A percentile compares a stretch with the other conserved stretches of the same genome.
phyloP scores from a whole-genome alignment of 2,329 filamentous ascomycete species.

The Aspergillus sp. region DNA sequence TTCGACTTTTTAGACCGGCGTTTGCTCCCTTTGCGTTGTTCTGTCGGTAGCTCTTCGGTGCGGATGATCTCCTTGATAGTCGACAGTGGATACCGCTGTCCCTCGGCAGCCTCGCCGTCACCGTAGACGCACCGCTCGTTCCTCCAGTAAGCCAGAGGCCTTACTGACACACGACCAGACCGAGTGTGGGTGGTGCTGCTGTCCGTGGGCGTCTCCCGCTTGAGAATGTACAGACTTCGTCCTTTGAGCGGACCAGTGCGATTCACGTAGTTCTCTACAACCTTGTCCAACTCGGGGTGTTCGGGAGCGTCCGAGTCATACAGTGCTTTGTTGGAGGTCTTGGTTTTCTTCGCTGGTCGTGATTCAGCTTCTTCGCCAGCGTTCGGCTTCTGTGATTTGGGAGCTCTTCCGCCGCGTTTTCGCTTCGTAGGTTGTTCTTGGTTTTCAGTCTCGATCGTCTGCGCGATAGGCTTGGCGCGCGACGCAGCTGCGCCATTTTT shows the following conservation, averaged over 20 bases:
- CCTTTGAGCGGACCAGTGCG: slow-evolving; percentile 47
- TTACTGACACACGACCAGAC: slow-evolving; percentile 74
- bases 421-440: slow-evolving; percentile 22
- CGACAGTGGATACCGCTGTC: slow-evolving; percentile 62
- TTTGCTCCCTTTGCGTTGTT: slow-evolving; percentile 37
- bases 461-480: slow-evolving; percentile 9
- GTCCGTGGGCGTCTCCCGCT: slow-evolving; percentile 53
- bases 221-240: slow-evolving; percentile 51
- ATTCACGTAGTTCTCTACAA: slow-evolving; percentile 45
- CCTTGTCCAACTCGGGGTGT: slow-evolving; percentile 39
- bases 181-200: slow-evolving; percentile 63
- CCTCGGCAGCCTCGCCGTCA: slow-evolving; percentile 56
- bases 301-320: slow-evolving; percentile 25
- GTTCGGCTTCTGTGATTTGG: slow-evolving; percentile 25
- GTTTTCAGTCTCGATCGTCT: slow-evolving; percentile 16
- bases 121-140: slow-evolving; percentile 76
- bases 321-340: slow-evolving; percentile 22
- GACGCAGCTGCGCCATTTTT: slow-evolving; percentile 16
- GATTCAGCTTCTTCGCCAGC: slow-evolving; percentile 23
- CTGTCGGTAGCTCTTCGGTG: slow-evolving; percentile 60
- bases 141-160: slow-evolving; percentile 81
- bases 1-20: slow-evolving; percentile 36
- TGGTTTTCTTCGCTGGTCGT: slow-evolving; percentile 33
- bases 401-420: slow-evolving; percentile 31
- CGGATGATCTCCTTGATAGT: slow-evolving; percentile 77